These are phyloP conservation scores for Herpetomonas samuelpessoai DNA, from an alignment of 208 protist genomes.

Conservation along the genomic window DNA sequence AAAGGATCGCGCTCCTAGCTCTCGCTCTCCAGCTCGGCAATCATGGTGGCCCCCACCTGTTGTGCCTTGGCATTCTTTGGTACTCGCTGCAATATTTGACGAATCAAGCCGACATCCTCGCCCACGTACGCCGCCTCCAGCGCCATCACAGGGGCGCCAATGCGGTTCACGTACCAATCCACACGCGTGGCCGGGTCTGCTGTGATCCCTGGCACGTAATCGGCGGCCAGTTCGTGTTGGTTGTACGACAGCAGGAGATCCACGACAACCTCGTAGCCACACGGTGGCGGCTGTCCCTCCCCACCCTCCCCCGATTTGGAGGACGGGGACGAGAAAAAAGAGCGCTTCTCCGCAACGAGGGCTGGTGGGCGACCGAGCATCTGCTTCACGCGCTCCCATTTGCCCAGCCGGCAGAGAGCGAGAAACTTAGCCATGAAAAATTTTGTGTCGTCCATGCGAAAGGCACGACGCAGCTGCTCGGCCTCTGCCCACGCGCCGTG, in stretches of 20 bases:
- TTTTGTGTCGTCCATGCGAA: slow-evolving; percentile 21
- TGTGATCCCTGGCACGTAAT: slow-evolving; percentile 37
- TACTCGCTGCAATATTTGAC: slow-evolving; percentile 40
- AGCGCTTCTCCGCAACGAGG: slow-evolving; percentile 11
- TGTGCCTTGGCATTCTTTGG: slow-evolving; percentile 19
- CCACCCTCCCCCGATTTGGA: background rate
- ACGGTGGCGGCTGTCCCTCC: slow-evolving; percentile 3
- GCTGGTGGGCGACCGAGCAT: slow-evolving; percentile 28
- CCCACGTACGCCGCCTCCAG: slow-evolving; percentile 43
- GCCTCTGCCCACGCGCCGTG: slow-evolving; percentile 21
- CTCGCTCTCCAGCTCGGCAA: slow-evolving; percentile 16
- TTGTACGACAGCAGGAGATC: slow-evolving; percentile 22
- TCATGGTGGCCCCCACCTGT: slow-evolving; percentile 16
- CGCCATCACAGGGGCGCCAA: slow-evolving; percentile 35
- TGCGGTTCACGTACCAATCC: slow-evolving; percentile 36
- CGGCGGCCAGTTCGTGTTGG: slow-evolving; percentile 28
- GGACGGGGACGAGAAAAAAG: slow-evolving; percentile 17
- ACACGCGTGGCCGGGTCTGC: slow-evolving; percentile 28
- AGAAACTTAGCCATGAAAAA: slow-evolving; percentile 31
- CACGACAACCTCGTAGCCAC: slow-evolving; percentile 36
- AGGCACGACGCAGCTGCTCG: slow-evolving; percentile 14
- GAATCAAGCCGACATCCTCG: slow-evolving; percentile 27
- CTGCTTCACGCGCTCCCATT: slow-evolving; percentile 24
- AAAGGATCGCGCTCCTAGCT: slow-evolving; percentile 3
- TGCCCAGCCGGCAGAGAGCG: slow-evolving; percentile 27